phyloP scores from a whole-genome alignment of 768 basidiomycete genomes.

The Pleurotus djamor region DNA sequence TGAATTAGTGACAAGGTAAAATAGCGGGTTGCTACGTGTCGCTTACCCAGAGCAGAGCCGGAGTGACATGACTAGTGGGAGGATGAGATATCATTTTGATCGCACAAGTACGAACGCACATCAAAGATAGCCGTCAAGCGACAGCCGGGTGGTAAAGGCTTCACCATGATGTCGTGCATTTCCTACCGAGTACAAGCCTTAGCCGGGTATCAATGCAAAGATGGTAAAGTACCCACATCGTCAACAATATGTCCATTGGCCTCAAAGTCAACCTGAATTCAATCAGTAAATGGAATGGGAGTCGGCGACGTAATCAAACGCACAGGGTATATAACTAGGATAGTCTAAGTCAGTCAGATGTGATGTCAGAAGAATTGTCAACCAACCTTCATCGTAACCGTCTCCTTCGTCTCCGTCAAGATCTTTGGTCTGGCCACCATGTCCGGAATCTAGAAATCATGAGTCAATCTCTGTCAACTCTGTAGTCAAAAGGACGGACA shows the following conservation, averaged over 20 bases:
- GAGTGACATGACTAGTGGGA: constrained; percentile 75
- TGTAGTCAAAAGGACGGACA: constrained; percentile 55
- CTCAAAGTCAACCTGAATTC: constrained; percentile 53
- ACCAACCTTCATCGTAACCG: constrained; percentile 76
- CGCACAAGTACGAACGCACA: constrained; percentile 37
- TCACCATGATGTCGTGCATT: constrained; percentile 71
- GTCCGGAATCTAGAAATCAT: constrained; percentile 71
- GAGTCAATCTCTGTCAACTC: not conserved
- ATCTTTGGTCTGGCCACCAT: constrained; percentile 91
- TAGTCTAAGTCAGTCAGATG: not conserved
- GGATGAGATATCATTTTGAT: not conserved
- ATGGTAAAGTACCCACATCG: constrained; percentile 54
- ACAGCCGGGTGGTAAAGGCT: constrained; percentile 27
- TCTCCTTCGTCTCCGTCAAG: constrained; percentile 80
- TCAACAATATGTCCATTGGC: constrained; percentile 79
- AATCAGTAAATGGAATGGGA: too few relatives aligned
- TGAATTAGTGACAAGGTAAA: not conserved
- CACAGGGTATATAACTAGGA: constrained; percentile 82
- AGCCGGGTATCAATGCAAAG: constrained; percentile 5
- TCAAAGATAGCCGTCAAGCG: constrained; percentile 84
- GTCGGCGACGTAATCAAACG: constrained; percentile 31
- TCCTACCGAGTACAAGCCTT: constrained; percentile 22
- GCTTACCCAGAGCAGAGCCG: constrained; percentile 78
- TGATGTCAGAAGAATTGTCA: not conserved
- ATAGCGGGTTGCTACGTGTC: not conserved